A percentile compares a stretch with the other conserved stretches of the same genome.
These are phyloP conservation scores for Lagenidium sp. DNA, from an alignment of 352 stramenopile species.

Conservation along the genomic window DNA sequence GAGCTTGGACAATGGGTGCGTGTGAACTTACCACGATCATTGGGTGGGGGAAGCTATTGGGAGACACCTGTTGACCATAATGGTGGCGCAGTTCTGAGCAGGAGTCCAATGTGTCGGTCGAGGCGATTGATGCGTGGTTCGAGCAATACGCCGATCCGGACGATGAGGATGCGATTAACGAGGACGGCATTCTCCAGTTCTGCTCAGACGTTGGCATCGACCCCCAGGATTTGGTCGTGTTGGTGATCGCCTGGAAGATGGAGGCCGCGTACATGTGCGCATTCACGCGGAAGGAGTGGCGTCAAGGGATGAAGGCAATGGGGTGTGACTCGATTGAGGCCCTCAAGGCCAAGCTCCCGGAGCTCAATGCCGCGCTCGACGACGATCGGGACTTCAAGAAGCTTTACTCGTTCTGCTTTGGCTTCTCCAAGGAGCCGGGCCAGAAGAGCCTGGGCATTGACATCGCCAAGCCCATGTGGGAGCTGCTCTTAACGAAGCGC, in stretches of 20 bases:
- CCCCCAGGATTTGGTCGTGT: constrained; percentile 45
- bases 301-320: constrained; percentile 68
- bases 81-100: constrained; percentile 7
- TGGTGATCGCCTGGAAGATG: constrained; percentile 87
- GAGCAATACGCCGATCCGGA: constrained; percentile 21
- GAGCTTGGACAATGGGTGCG: constrained; percentile 5
- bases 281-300: constrained; percentile 81
- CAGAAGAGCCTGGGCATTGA: constrained; percentile 83
- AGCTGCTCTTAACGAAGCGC: constrained; percentile 53
- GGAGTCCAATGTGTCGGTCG: constrained; percentile 12
- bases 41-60: no score
- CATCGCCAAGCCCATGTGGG: constrained; percentile 83
- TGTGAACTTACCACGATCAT: no score
- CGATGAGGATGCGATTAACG: constrained; percentile 30
- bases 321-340: constrained; percentile 55
- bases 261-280: constrained; percentile 76
- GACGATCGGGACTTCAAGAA: constrained; percentile 58
- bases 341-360: constrained; percentile 46
- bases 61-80: no score
- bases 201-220: constrained; percentile 34
- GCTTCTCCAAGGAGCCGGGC: constrained; percentile 82
- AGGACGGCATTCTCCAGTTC: constrained; percentile 38
- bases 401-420: constrained; percentile 86
- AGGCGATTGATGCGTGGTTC: constrained; percentile 27
- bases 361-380: constrained; percentile 44